Percentiles rank a stretch among this genome's conserved stretches.
phyloP scores from a whole-genome alignment of 805 yeast genomes.

The Hanseniaspora pseudoguilliermondii region DNA sequence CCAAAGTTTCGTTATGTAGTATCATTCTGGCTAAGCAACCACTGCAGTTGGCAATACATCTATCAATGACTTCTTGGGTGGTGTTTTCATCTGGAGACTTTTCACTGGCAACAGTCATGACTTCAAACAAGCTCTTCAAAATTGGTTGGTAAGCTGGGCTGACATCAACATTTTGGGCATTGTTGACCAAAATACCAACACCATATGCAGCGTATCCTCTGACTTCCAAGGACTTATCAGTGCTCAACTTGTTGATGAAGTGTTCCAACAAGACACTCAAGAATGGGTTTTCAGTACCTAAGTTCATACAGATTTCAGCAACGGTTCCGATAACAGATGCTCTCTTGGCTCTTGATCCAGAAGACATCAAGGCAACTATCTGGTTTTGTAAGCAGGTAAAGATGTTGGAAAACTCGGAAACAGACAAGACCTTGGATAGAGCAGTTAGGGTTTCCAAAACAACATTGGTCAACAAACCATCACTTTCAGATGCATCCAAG shows the following conservation, averaged over 20 bases:
- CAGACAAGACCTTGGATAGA: conserved; percentile 60
- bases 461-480: conserved; percentile 65
- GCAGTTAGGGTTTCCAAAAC: conserved; percentile 76
- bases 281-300: conserved; percentile 54
- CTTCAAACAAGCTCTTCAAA: conserved; percentile 52
- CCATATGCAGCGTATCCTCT: conserved; percentile 95
- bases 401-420: conserved; percentile 56
- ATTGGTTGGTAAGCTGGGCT: conserved; percentile 54
- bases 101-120: conserved; percentile 67
- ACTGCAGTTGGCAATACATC: conserved; percentile 86
- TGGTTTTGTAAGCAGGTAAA: conserved; percentile 60
- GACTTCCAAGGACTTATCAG: conserved; percentile 72
- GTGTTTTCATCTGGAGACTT: conserved; percentile 57
- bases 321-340: conserved; percentile 76
- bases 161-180: conserved; percentile 38
- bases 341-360: conserved; percentile 61
- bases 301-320: conserved; percentile 74
- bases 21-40: conserved; percentile 95
- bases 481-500: conserved; percentile 43
- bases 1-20: conserved; percentile 51
- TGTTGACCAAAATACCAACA: conserved; percentile 57
- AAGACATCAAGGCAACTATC: conserved; percentile 43
- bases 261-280: conserved; percentile 57
- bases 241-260: conserved; percentile 54
- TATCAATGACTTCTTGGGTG: conserved; percentile 61